Base-by-base conservation (phyloP, 2,329 filamentous ascomycete genomes). In the Talaromyces sp. region DNA sequence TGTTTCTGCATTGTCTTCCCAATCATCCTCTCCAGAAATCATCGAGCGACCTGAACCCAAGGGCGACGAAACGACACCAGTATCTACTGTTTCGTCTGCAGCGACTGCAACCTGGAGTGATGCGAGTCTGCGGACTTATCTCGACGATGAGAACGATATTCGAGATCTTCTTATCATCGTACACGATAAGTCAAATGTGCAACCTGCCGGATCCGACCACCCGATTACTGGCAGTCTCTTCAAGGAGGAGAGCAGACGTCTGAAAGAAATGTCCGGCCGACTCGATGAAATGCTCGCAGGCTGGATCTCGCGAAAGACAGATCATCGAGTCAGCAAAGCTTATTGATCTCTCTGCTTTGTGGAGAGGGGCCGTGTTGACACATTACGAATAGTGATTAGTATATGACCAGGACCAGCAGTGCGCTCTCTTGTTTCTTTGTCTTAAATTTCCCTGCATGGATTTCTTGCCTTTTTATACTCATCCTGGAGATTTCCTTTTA, bases 101-200 rank as follows among this genome's bases (percentile, higher is more conserved):
- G 83, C 84, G 21, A 83, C 88, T 28, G 85, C 87, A 0, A 62
- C 63, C 9, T 99, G 95, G 95, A 93, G 92, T 66, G 93, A 98
- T 75, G 83, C 87, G 62, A 91, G 87, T 69, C 84, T 99, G 31
- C 87, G 92, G 64, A 88, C 90, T 14, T 99, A 97, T 77, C 89
- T 98, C 70, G 93, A 98, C 68, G 92, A 95, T 68, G 87, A 91
- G 65, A 88, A 88, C 37, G 92, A 96, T 66, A 92, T 99, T 68
- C 86, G 91, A 58, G 93, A 99, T 73, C 84, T 98, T 73, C 83
- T 98, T 58, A 84, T 93, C 40, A 90, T 99, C 65, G 92, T 99
- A 31, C 93, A 96, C 72, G 93, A 98, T 77, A 96, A 93, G 74
- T 90, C 87, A 14, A 90, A 93, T 64, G 87, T 96, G 16, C 84